Evolutionary conservation across 1,139 yeast genomes (phyloP).

Genomic region (Suhomyces bribrorum): DNA sequence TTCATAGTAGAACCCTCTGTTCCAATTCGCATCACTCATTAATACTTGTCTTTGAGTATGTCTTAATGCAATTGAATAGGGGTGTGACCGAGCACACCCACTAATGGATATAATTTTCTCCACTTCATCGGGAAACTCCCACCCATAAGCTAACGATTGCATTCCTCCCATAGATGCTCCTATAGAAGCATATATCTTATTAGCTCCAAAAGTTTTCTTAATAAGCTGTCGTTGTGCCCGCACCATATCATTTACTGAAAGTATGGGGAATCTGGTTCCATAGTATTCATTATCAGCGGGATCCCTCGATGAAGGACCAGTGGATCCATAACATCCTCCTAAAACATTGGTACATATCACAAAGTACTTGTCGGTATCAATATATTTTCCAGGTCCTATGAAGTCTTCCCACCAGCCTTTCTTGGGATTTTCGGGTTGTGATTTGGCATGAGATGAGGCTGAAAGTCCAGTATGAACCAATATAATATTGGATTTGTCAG

Average conservation of each 20-base stretch:
- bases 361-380: conserved; percentile 81
- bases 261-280: conserved; percentile 85
- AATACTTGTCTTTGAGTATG: conserved; percentile 90
- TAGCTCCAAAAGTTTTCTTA: conserved; percentile 59
- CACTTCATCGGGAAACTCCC: conserved; percentile 79
- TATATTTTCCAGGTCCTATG: conserved; percentile 78
- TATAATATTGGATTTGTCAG: conserved; percentile 65
- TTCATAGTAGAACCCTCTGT: conserved; percentile 80
- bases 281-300: conserved; percentile 69
- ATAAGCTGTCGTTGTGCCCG: conserved; percentile 80
- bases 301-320: conserved; percentile 85
- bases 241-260: conserved; percentile 87
- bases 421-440: conserved; percentile 66
- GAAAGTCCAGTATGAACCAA: conserved; percentile 88
- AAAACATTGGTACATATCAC: conserved; percentile 86
- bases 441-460: conserved; percentile 93
- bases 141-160: conserved; percentile 89
- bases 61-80: conserved; percentile 90
- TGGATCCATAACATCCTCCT: conserved; percentile 94
- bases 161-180: conserved; percentile 98
- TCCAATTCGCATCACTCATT: conserved; percentile 96
- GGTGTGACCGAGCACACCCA: conserved; percentile 93
- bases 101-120: conserved; percentile 73
- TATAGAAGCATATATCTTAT: conserved; percentile 70
- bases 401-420: conserved; percentile 97